Base-by-base conservation (phyloP, 306 rosid genomes). In the Calophaca sinica region DNA sequence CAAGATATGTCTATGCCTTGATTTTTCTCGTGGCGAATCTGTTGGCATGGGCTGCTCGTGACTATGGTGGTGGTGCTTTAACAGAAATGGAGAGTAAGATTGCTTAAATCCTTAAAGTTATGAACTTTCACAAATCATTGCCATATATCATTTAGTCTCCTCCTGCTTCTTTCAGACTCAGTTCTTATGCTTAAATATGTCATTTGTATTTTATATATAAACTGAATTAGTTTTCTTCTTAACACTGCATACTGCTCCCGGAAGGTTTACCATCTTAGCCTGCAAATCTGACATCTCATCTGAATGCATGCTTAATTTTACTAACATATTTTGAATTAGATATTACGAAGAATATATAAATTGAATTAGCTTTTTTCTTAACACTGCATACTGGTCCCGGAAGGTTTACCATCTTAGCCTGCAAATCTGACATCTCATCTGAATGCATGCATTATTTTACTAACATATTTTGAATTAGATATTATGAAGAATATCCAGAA, bases 41-140 rank as follows among this genome's bases (percentile, higher is more conserved):
- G 61, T 72, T 92, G 45, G 98, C 96, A 32, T 96, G 99, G 99
- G 96, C 90, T 45, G 99, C 92, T 55, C 87, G 99, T 76, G 99
- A 96, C 73, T 96, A 89, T 67, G 96, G 92, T 46, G 80, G 76
- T 36, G 72, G 77, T 51, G 88, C 91, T 74, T 69, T 96, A 83
- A 87, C 91, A 1, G 98, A 90, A 79, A 89, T 96, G 91, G 85
- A 96, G 73, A 92, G 99, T 94, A 85, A 73, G 96, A 71, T 76
- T 9, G 71, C 76, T 73, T 49, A 63, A 70, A 69, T 39, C 45
- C 65, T 38, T 36, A 8, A 42, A 68, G 20, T 76, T 61, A 42
- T 58, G 55, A 44, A 70, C 26, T 62, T 64, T 78, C 28, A 8
- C 44, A 45, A 57, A 36, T n/a, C 13, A 36, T 65, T 41, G 3